These are phyloP conservation scores for Halophytophthora polymorphica DNA, from an alignment of 352 stramenopile genomes.

Conservation along the genomic window DNA sequence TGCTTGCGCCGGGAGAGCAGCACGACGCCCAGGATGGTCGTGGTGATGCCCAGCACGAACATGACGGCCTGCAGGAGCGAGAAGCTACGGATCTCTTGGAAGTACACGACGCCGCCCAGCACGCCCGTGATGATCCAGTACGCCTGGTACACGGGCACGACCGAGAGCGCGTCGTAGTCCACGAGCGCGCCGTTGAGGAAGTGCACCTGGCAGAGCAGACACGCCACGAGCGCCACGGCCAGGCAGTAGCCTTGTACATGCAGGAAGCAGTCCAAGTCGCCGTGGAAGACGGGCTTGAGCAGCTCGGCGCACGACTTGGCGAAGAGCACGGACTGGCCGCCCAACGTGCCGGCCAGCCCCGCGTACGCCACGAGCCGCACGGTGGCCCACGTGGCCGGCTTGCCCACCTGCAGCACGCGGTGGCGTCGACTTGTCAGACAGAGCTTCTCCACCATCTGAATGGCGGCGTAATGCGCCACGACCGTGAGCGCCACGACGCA, in stretches of 20 bases:
- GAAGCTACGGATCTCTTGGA: slow-evolving; percentile 86
- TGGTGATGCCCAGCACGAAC: slow-evolving; percentile 81
- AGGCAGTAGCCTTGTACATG: slow-evolving; percentile 72
- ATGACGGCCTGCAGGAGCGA: slow-evolving; percentile 68
- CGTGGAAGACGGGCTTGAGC: slow-evolving; percentile 67
- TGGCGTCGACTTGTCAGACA: slow-evolving; percentile 70
- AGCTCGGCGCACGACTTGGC: slow-evolving; percentile 82
- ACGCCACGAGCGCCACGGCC: slow-evolving; percentile 51
- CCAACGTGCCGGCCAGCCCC: slow-evolving; percentile 71
- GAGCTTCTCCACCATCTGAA: slow-evolving; percentile 63
- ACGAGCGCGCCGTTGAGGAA: slow-evolving; percentile 77
- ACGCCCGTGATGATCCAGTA: slow-evolving; percentile 91
- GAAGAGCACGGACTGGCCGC: slow-evolving; percentile 82
- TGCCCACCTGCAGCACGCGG: slow-evolving; percentile 73
- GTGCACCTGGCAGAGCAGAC: slow-evolving; percentile 70
- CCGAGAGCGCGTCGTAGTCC: slow-evolving; percentile 77
- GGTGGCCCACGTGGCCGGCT: slow-evolving; percentile 55
- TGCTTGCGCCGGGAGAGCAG: slow-evolving; percentile 77
- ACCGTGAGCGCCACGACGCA: slow-evolving; percentile 32
- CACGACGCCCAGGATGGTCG: slow-evolving; percentile 82
- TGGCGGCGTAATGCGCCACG: slow-evolving; percentile 51
- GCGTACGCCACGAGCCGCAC: slow-evolving; percentile 77
- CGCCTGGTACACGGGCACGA: slow-evolving; percentile 84
- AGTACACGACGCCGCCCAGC: slow-evolving; percentile 89
- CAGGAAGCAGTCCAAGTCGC: slow-evolving; percentile 48